Base-by-base conservation (phyloP, 345 rosid genomes). In the Stellera chamaejasme region DNA sequence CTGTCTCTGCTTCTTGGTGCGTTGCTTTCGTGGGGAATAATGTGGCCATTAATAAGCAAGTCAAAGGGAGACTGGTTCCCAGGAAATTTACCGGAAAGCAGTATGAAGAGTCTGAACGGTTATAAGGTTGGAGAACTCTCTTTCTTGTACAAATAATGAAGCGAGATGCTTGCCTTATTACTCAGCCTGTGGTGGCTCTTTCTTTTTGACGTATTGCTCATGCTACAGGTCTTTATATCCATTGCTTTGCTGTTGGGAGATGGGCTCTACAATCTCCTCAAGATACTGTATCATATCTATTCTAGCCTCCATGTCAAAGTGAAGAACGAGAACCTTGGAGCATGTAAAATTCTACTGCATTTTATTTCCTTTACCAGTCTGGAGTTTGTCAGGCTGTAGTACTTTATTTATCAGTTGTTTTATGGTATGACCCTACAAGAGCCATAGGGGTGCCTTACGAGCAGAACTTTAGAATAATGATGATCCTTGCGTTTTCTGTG, bases 1-100 rank as follows among this genome's bases (percentile, higher is more conserved):
- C 64, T 82, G 47, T 93, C 99, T n/a, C 66, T 93, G 71, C 96
- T 89, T 44, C 61, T 89, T 7, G 99, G 99, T 7, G 97, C 91
- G 0, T 66, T 93, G 12, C 84, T 89, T 45, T 93, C 97, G 0
- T 89, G 94, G 93, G 97, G 89, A 65, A 62, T 93, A 11, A 93
- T 84, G 97, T 93, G 99, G 99, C 97, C 99, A 10, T 65, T 89
- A 10, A 84, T 93, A n/a, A 64, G 69, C 0, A 64, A 62, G 48
- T 87, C 71, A 53, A 72, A 78, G 74, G 96, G 97, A 4, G 70
- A 81, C 25, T 93, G 99, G 97, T 93, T 70, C 50, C 74, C 84
- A 23, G 72, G 67, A 28, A 58, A 72, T 26, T 52, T 77, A 58
- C 65, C 82, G 11, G 66, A 79, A 74, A 78, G 81, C 71, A 88